Evolutionary conservation across 208 protist genomes (phyloP), one percentile per base, ranked within the genome.

Genomic region (Vickermania ingenoplastis): DNA sequence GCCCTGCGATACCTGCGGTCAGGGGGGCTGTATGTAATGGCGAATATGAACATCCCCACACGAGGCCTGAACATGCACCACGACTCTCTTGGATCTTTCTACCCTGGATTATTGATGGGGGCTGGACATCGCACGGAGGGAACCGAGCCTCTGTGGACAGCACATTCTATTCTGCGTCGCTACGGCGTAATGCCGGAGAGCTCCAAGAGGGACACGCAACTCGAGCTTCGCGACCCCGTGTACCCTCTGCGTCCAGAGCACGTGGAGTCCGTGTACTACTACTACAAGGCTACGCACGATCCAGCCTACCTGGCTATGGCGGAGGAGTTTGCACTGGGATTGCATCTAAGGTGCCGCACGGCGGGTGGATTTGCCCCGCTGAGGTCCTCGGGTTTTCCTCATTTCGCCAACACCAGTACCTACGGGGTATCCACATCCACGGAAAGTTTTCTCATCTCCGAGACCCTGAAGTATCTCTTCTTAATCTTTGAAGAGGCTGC

Each of bases 381-480:
- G 55, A 41, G 60, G 25, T 48, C 77, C 41, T 65, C 76, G 1
- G 22, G 57, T 13, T 51, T 69, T 22, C 69, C 61, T 0, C 61
- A 72, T 41, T 56, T 72, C 48, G 29, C 21, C 1, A 89, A 97
- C 65, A 27, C 59, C 21, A n/a, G 11, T 17, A 45, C 36, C 36
- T 45, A 45, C 36, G 36, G 36, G 11, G 11, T 17, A 17, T n/a
- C 17, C 11, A 97, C 97, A 92, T n/a, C 17, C 11, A 97, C 97
- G 93, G 92, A 98, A 52, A 91, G 76, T 52, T 98, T 97, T 68
- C 83, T 97, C 28, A 53, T 98, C 14, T 69, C 83, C 0, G 96
- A 98, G 68, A 98, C 96, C n/a, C 68, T 97, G 30, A 98, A 98
- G 66, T 98, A 98, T 66, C 73, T 98, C 21, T 97, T 89, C 57